Percentiles rank a stretch among this genome's conserved stretches.
Conservation (phyloP, 768 basidiomycete species). For the Rhodotorula kratochvilovae region DNA sequence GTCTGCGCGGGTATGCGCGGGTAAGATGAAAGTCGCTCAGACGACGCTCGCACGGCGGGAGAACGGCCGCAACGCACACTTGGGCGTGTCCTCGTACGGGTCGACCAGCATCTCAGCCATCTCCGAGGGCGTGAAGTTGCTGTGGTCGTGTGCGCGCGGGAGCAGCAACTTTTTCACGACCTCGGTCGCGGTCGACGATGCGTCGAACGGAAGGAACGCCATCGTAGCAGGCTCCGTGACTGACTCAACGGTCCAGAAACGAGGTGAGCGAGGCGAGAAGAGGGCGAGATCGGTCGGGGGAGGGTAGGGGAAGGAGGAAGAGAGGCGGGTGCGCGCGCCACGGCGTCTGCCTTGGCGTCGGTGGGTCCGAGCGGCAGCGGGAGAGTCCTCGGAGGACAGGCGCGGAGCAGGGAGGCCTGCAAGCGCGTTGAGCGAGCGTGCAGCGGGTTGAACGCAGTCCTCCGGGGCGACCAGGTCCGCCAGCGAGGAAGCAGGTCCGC, state of each 20-base stretch:
- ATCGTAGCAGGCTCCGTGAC: neutral
- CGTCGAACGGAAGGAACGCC: neutral
- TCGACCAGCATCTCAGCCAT: slow-evolving; percentile 34
- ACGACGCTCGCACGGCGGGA: too few species aligned
- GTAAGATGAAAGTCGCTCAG: too few species aligned
- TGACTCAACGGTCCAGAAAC: neutral
- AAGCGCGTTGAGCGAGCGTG: too few species aligned
- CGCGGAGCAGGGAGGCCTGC: neutral
- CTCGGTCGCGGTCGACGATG: neutral
- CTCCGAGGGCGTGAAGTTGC: slow-evolving; percentile 20
- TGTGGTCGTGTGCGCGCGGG: neutral
- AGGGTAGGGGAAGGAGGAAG: neutral
- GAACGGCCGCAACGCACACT: slow-evolving; percentile 15
- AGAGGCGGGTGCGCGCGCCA: neutral
- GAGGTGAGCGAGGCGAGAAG: neutral
- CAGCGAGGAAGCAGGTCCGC: too few species aligned
- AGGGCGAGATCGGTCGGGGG: neutral
- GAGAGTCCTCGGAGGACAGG: neutral
- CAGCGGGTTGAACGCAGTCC: too few species aligned
- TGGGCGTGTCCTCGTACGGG: slow-evolving; percentile 31
- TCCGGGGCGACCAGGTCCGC: too few species aligned
- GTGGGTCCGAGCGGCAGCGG: neutral
- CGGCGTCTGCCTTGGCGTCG: neutral
- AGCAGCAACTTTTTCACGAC: neutral
- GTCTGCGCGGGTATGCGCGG: neutral